Conservation (phyloP, 257 asterid genomes). For the Anisodus tanguticus region DNA sequence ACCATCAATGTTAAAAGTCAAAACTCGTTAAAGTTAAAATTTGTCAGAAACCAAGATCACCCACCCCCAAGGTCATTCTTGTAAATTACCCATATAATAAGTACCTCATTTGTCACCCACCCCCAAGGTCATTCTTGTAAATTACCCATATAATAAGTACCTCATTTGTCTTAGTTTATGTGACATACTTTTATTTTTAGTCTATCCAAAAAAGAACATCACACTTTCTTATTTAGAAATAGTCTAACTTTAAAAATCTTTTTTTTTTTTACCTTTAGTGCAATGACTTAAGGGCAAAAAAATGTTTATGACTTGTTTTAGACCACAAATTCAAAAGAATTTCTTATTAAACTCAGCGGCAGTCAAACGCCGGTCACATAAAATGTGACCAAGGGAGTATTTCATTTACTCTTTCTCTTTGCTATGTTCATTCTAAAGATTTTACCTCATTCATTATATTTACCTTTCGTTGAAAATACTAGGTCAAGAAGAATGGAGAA, state of each 20-base stretch:
- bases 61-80: too few relatives aligned
- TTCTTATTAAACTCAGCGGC: background rate
- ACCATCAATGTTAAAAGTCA: too few relatives aligned
- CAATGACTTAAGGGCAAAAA: background rate
- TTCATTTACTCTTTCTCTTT: background rate
- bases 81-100: background rate
- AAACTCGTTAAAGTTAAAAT: too few relatives aligned
- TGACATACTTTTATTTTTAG: background rate
- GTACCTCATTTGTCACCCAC: too few relatives aligned
- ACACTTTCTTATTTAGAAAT: background rate
- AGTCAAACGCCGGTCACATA: background rate
- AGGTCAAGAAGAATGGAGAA: constrained; percentile 36
- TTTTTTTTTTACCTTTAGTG: background rate
- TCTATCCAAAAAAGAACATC: background rate
- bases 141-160: background rate
- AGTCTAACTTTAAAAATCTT: background rate
- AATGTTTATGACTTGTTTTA: background rate
- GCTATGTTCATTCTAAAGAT: background rate
- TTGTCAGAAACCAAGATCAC: background rate
- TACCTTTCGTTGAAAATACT: constrained; percentile 8
- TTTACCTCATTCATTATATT: constrained; percentile 1
- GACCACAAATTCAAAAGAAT: background rate
- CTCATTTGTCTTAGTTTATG: background rate
- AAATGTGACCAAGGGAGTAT: background rate
- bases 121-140: background rate